Base-by-base conservation (phyloP, 192 early-diverging fungal genomes). In the Paraglomus brasilianum region DNA sequence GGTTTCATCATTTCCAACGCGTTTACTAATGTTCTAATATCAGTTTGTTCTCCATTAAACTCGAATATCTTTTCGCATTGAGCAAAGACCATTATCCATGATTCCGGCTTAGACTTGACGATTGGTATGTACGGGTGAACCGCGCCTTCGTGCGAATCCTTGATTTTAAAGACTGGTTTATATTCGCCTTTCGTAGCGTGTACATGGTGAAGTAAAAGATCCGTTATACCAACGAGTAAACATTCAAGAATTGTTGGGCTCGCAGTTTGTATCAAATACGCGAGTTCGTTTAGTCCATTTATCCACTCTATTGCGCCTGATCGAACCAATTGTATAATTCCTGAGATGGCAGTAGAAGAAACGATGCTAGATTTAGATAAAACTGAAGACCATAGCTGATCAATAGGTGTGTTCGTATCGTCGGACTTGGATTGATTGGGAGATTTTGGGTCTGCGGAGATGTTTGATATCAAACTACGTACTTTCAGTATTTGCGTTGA, bases 31-130 rank as follows among this genome's bases (percentile, higher is more conserved):
- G 14, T 63, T 48, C 47, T 63, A 22, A 45, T 5, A 10, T 41
- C 4, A 24, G 40, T 22, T 17, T 62, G 19, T 7, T 19, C 10
- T 19, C 21, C 42, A 46, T 46, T 21, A 45, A 22, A 63, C 36
- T 63, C 61, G 44, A 63, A 63, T 47, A 63, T 63, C 13, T 30
- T 63, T 11, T 63, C 61, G 38, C 44, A 22, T 63, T 63, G 61
- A 30, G 43, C 14, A 36, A 63, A 14, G 44, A 63, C 24, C 6
- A 47, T 19, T 40, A 10, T 10, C 24, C 41, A 63, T 19, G 61
- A 46, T 24, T 63, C 42, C 10, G 61, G 19, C 9, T 46, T 63
- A 9, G 39, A 47, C 36, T 22, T 22, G 11, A 45, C 30, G 5
- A 24, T 21, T n/a, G 36, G 10, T 8, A 63, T 63, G 36, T 24